Evolutionary conservation across 2,329 filamentous ascomycete species (phyloP), one percentile per base, ranked within the genome.

Genomic region (Fusarium sp.): DNA sequence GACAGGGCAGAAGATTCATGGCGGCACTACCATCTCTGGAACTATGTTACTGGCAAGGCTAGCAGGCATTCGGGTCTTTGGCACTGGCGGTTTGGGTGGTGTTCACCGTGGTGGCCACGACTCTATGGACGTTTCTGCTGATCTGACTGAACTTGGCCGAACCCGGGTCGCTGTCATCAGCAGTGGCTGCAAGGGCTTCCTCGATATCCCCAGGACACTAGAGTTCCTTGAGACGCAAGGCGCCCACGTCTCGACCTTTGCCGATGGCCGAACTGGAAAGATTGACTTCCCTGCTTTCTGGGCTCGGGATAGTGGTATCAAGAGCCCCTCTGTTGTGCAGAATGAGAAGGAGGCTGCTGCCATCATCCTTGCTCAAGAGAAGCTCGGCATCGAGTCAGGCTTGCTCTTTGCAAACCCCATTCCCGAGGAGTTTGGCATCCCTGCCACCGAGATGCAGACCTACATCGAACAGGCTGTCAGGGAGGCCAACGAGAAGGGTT

Each of bases 241-340:
- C 11, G 94, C 93, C 21, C 86, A 90, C 36, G 94, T 97, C 1
- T 91, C 89, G 5, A 98, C 96, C 4, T 99, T 98, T 81, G 90
- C 93, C 23, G 93, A 97, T 78, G 93, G 92, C 2, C 86, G 92
- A 36, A 79, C 81, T 24, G 91, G 89, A 3, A 80, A 85, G 7
- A 86, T 97, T 39, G 91, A 97, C 72, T 96, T 98, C 73, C 96
- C 96, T 2, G 93, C 92, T 1, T 99, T 99, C 78, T 99, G 92
- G 86, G 92, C 92, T 0, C 84, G 95, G 39, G 93, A 97, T 40
- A 97, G 94, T 77, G 93, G 94, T 14, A 81, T 91, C 51, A 88
- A 84, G 77, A 97, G 93, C 74, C 95, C 95, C 1, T 86, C 88
- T 21, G 87, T 92, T 2, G 86, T 97, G 40, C 80, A 88, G 52